Conservation (phyloP, 2,329 filamentous ascomycete species). For the Epichloe gansuensis region DNA sequence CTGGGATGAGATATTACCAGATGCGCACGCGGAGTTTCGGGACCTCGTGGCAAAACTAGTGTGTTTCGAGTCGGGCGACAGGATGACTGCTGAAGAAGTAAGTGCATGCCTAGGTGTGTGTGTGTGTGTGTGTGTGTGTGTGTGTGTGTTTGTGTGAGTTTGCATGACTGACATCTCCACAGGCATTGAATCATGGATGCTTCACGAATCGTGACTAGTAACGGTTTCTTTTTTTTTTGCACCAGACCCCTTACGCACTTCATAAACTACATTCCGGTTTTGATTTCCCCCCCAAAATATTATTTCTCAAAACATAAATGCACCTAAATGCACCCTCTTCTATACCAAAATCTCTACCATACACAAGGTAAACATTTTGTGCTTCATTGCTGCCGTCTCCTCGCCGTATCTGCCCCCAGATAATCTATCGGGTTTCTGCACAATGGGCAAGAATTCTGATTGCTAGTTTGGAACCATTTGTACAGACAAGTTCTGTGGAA, state of each 20-base stretch:
- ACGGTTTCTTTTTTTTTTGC: no score
- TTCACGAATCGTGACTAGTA: constrained; percentile 1
- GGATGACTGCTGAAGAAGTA: constrained; percentile 49
- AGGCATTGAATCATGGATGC: constrained; percentile 15
- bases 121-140: no score
- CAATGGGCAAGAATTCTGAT: constrained; percentile 80
- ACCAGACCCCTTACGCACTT: no score
- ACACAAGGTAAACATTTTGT: background rate
- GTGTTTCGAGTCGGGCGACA: constrained; percentile 51
- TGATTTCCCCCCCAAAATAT: no score
- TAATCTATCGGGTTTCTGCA: constrained; percentile 79
- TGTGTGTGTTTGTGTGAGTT: background rate
- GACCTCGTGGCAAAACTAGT: constrained; percentile 58
- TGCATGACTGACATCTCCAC: background rate
- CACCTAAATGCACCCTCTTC: no score
- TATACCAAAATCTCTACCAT: no score
- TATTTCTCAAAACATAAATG: no score
- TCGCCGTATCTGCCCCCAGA: constrained; percentile 26
- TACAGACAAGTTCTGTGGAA: constrained; percentile 87
- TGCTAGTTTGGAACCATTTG: constrained; percentile 94
- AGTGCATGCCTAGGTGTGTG: background rate
- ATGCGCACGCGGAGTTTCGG: constrained; percentile 42
- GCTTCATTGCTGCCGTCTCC: constrained; percentile 19
- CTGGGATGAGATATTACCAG: constrained; percentile 60
- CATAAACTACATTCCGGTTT: no score